phyloP scores from a whole-genome alignment of 2,329 filamentous ascomycete genomes.

The Alternaria sp. region DNA sequence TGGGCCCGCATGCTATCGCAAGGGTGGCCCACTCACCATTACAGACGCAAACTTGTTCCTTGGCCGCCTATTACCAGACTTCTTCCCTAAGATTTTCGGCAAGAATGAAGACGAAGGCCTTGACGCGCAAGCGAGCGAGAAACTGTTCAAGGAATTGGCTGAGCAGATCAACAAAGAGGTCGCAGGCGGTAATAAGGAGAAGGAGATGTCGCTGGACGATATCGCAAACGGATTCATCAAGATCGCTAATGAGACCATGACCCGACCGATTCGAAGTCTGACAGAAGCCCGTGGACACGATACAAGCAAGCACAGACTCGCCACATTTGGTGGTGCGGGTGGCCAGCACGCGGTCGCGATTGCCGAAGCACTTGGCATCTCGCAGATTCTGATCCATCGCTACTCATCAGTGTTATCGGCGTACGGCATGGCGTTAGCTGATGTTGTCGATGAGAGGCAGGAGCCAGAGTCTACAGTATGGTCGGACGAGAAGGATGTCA shows the following conservation, averaged over 20 bases:
- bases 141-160: conserved; percentile 76
- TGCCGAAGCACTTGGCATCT: conserved; percentile 81
- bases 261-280: conserved; percentile 83
- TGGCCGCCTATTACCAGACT: conserved; percentile 83
- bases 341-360: conserved; percentile 94
- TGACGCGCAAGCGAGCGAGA: conserved; percentile 76
- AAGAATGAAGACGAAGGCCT: conserved; percentile 83
- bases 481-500: conserved; percentile 64
- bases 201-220: conserved; percentile 77
- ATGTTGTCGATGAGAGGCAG: conserved; percentile 90
- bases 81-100: conserved; percentile 95
- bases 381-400: conserved; percentile 82
- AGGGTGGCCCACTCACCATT: conserved; percentile 88
- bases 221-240: conserved; percentile 89
- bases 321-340: conserved; percentile 90
- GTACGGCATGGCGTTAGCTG: conserved; percentile 90
- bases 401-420: conserved; percentile 91
- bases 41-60: conserved; percentile 91
- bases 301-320: conserved; percentile 86
- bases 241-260: conserved; percentile 92
- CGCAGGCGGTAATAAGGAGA: conserved; percentile 62
- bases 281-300: conserved; percentile 94
- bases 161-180: conserved; percentile 79
- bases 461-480: conserved; percentile 71
- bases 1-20: conserved; percentile 88